phyloP scores from a whole-genome alignment of 768 basidiomycete genomes.

The Russula sp. region DNA sequence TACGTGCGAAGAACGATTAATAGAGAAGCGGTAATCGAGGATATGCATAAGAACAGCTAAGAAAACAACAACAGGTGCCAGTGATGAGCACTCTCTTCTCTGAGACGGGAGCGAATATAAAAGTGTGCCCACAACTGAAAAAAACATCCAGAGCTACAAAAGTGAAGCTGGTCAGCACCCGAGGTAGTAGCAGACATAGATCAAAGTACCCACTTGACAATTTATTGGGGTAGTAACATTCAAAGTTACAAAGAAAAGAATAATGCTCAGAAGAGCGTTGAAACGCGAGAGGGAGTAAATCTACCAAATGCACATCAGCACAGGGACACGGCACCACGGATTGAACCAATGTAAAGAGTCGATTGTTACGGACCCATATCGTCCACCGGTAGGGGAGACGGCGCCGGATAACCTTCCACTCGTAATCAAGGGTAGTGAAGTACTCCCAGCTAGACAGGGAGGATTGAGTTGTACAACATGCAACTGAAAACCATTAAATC shows the following conservation, averaged over 20 bases:
- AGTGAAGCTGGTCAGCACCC: background rate
- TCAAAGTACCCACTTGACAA: background rate
- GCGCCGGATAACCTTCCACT: background rate
- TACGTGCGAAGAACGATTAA: conserved; percentile 13
- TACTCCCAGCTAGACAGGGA: background rate
- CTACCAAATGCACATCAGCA: background rate
- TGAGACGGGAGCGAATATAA: background rate
- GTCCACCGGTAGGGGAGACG: background rate
- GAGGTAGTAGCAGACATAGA: background rate
- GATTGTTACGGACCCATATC: background rate
- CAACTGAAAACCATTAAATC: no score
- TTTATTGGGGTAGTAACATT: background rate
- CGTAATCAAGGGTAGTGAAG: background rate
- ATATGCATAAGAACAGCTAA: background rate
- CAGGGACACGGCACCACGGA: no score
- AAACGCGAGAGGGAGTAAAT: background rate
- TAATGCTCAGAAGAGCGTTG: background rate
- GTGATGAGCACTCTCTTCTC: background rate
- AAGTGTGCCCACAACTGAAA: background rate
- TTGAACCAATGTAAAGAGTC: background rate
- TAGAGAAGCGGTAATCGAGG: background rate
- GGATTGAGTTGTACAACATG: background rate
- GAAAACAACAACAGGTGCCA: background rate
- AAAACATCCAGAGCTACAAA: background rate
- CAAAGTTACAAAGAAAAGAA: background rate